These are phyloP conservation scores for Pythium grandisporangium DNA, from an alignment of 352 stramenopile species.

Conservation along the genomic window DNA sequence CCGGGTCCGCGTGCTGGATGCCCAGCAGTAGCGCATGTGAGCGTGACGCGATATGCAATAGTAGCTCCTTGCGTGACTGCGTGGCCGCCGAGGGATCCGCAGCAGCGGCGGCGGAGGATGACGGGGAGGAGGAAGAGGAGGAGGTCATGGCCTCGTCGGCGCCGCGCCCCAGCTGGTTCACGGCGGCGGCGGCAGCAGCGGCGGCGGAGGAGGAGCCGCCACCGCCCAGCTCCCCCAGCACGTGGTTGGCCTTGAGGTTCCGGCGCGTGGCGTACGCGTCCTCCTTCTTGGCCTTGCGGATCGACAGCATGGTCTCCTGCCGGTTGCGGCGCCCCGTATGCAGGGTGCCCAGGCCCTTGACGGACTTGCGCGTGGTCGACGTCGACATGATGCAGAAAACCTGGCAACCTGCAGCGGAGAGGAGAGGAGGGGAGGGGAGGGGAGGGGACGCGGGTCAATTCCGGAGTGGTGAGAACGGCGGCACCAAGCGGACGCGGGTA, in stretches of 20 bases:
- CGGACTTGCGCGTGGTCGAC: slow-evolving; percentile 43
- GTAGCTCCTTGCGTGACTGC: slow-evolving; percentile 50
- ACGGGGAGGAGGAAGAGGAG: slow-evolving; percentile 4
- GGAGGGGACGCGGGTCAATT: not conserved
- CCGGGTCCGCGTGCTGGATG: slow-evolving; percentile 66
- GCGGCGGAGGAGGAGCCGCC: too few species aligned
- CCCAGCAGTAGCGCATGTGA: slow-evolving; percentile 75
- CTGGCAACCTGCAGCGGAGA: not conserved
- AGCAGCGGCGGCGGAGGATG: not conserved
- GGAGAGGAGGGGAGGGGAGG: not conserved
- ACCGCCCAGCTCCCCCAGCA: slow-evolving; percentile 16
- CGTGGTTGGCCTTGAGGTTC: slow-evolving; percentile 72
- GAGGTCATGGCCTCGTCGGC: slow-evolving; percentile 10
- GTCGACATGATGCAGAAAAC: too few species aligned
- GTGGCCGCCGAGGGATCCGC: slow-evolving; percentile 18
- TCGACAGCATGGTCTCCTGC: slow-evolving; percentile 80
- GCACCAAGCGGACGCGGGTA: too few species aligned
- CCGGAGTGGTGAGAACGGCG: too few species aligned
- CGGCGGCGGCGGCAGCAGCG: too few species aligned
- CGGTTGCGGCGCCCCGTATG: slow-evolving; percentile 75
- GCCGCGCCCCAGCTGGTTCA: not conserved
- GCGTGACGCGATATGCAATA: slow-evolving; percentile 72
- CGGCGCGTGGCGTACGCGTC: slow-evolving; percentile 80
- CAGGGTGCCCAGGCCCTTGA: slow-evolving; percentile 66
- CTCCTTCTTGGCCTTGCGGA: slow-evolving; percentile 86